Percentiles rank a stretch among this genome's conserved stretches.
phyloP scores from a whole-genome alignment of 257 asterid species.

The Solanum tacnaense region DNA sequence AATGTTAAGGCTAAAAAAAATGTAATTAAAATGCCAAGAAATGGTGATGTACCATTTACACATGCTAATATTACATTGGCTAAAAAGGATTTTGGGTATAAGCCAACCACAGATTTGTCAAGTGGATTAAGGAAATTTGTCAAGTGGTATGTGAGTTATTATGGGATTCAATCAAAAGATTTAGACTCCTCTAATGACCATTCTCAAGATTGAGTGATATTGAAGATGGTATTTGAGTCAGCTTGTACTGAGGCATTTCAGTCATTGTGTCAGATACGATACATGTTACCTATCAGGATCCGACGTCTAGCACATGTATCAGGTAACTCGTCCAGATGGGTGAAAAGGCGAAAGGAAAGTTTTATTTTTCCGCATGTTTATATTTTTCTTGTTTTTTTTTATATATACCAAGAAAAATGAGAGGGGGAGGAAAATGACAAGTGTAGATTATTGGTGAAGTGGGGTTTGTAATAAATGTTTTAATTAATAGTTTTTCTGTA shows the following conservation, averaged over 20 bases:
- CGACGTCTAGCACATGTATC: background rate
- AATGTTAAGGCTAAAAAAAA: slow-evolving; percentile 57
- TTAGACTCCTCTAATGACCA: slow-evolving; percentile 4
- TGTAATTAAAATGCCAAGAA: slow-evolving; percentile 74
- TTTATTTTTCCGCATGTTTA: background rate
- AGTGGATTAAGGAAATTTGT: slow-evolving; percentile 79
- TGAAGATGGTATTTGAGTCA: background rate
- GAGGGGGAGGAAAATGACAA: background rate
- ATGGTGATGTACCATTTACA: slow-evolving; percentile 98
- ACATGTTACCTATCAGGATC: background rate
- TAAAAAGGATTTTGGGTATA: slow-evolving; percentile 65
- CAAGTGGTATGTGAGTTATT: slow-evolving; percentile 83
- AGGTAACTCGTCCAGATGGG: too few species aligned
- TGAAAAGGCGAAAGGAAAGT: too few species aligned
- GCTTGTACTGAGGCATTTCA: fast-evolving
- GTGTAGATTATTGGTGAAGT: background rate
- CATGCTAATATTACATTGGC: slow-evolving; percentile 93
- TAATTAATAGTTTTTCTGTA: background rate
- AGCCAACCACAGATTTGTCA: slow-evolving; percentile 75
- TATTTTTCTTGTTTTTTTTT: background rate
- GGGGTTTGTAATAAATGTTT: background rate
- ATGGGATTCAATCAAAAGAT: slow-evolving; percentile 71
- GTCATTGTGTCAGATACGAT: background rate
- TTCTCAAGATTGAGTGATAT: slow-evolving; percentile 12
- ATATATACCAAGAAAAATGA: background rate